Percentiles rank a stretch among this genome's conserved stretches.
Conservation (phyloP, 495 filamentous ascomycete genomes). For the Penicillium coprophilum region DNA sequence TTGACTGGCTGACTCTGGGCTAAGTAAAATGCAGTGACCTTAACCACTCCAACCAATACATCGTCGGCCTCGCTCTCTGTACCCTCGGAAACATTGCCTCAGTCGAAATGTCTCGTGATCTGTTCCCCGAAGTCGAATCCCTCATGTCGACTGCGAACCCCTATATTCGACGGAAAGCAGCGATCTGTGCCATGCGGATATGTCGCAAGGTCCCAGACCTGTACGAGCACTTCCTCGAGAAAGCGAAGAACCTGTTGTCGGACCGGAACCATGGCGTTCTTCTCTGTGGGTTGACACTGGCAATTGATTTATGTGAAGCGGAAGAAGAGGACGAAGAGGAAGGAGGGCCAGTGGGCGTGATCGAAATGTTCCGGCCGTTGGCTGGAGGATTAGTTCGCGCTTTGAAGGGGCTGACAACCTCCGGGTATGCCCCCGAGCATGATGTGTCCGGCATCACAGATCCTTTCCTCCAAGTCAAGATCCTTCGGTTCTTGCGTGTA, state of each 20-base stretch:
- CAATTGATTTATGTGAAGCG: conserved; percentile 88
- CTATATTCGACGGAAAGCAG: conserved; percentile 95
- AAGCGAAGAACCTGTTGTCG: conserved; percentile 81
- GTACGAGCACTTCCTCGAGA: conserved; percentile 95
- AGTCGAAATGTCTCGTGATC: conserved; percentile 96
- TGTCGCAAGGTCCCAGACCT: conserved; percentile 96
- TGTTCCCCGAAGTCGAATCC: conserved; percentile 91
- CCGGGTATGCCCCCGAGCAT: conserved; percentile 96
- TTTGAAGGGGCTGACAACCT: conserved; percentile 85
- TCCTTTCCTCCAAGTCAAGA: conserved; percentile 98
- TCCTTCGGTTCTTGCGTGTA: conserved; percentile 79
- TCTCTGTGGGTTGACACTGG: conserved; percentile 86
- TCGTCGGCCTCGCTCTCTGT: conserved; percentile 93
- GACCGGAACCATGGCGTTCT: conserved; percentile 95
- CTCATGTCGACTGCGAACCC: conserved; percentile 90
- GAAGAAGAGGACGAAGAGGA: conserved; percentile 89
- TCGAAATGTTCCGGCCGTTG: conserved; percentile 86
- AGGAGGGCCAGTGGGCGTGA: conserved; percentile 77
- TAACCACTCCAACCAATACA: conserved; percentile 96
- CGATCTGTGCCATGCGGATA: conserved; percentile 99
- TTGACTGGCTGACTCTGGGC: conserved; percentile 6
- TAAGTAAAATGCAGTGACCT: conserved; percentile 66
- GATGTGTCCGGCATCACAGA: conserved; percentile 98
- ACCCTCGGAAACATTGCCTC: conserved; percentile 97
- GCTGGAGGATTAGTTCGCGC: conserved; percentile 78